Base-by-base conservation (phyloP, 352 stramenopile species). In the Globisporangium irregulare region DNA sequence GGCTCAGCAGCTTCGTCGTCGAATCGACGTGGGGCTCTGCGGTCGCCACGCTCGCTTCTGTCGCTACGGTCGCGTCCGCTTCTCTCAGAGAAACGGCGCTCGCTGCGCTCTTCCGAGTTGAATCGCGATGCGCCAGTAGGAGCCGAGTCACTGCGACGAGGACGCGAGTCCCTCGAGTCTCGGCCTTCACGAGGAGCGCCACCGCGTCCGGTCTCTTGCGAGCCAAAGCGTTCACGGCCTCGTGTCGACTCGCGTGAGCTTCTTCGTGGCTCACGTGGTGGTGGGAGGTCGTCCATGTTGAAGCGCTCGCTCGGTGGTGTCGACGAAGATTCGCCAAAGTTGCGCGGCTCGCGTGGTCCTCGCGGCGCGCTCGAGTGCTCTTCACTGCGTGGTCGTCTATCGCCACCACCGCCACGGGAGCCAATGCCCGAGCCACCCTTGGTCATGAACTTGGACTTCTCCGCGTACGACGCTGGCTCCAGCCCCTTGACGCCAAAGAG, bases 401-500 rank as follows among this genome's bases (percentile, higher is more conserved):
- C 62, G 36, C 62, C 59, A 48, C 32, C 18, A 32, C 61, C 53
- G 7, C 50, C 61, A 48, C 61, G 57, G n/a, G 57, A 48, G 10
- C 57, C 24, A 18, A 56, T 43, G 20, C 43, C 32, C 22, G 55
- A 59, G 36, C 61, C 62, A 27, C 68, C 64, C 32, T 70, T 71
- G 53, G 66, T 56, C 24, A 58, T 66, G 56, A 59, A 73, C 63
- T 64, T 60, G 32, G 58, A 32, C 43, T 63, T 64, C 67, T 69
- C 46, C 41, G 55, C 9, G 15, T 62, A 24, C n/a, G 59, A 41
- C n/a, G 68, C 69, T 9, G 70, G 22, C 55, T 77, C 66, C 38
- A 97, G 77, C 12, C 91, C 92, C 59, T 82, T 78, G 57, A 90
- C 80, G 50, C 90, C 89, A 25, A 94, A 81, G n/a, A 98, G 77